Evolutionary conservation across 202 grass and related monocot genomes (phyloP).

Genomic region (Zizania palustris): DNA sequence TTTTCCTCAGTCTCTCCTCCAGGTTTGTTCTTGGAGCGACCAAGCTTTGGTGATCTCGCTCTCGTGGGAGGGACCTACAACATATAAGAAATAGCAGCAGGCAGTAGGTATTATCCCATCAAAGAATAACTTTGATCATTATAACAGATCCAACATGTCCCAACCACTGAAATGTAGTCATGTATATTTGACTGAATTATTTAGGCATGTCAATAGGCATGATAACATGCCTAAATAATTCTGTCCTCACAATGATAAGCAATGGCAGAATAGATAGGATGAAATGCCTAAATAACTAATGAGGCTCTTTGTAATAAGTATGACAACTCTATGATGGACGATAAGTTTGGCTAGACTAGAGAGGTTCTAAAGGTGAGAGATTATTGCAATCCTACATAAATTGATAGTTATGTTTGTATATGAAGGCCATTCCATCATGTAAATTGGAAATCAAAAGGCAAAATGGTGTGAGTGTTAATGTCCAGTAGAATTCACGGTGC

Average conservation of each 20-base stretch:
- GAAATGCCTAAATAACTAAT: neutral
- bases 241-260: neutral
- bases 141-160: neutral
- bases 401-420: neutral
- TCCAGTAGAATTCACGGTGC: neutral
- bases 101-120: neutral
- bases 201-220: neutral
- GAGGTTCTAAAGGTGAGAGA: neutral
- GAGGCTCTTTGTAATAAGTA: neutral
- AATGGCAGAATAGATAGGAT: neutral
- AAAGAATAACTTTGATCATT: neutral
- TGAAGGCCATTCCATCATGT: neutral
- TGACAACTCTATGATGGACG: neutral
- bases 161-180: neutral
- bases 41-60: constrained; percentile 70
- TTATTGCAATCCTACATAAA: neutral
- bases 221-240: neutral
- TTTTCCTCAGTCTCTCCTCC: constrained; percentile 45
- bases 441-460: too few relatives aligned
- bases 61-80: constrained; percentile 58
- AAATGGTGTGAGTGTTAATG: neutral
- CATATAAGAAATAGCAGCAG: constrained; percentile 34
- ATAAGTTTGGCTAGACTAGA: constrained; percentile 14
- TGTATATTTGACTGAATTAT: neutral
- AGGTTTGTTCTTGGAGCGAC: constrained; percentile 59